Conservation (phyloP, 805 yeast genomes). For the Clavispora vitiphila region DNA sequence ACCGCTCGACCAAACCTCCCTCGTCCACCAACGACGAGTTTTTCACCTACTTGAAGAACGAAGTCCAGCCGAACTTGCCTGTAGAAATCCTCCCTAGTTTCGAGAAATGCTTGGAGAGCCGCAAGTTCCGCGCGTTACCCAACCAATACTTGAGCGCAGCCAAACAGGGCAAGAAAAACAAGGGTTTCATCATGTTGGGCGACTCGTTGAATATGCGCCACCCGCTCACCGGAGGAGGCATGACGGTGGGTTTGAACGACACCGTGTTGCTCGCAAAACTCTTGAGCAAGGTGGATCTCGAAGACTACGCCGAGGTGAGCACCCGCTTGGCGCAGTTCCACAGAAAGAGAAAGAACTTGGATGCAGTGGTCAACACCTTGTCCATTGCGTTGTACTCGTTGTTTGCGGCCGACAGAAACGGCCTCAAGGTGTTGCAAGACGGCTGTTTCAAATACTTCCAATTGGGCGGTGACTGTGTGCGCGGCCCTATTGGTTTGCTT, state of each 20-base stretch:
- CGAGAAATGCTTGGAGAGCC: conserved; percentile 48
- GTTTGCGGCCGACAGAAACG: conserved; percentile 77
- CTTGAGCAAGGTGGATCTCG: conserved; percentile 51
- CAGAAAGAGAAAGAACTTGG: conserved; percentile 68
- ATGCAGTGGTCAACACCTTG: conserved; percentile 81
- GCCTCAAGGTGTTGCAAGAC: conserved; percentile 64
- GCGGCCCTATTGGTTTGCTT: conserved; percentile 76
- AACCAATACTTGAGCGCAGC: conserved; percentile 84
- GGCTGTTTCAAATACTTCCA: conserved; percentile 89
- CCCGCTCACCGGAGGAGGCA: conserved; percentile 98
- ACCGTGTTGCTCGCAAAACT: conserved; percentile 63
- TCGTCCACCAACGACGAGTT: conserved; percentile 52
- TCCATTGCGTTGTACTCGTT: conserved; percentile 86
- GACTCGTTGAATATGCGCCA: conserved; percentile 97
- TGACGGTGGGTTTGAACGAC: conserved; percentile 95
- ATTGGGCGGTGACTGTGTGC: conserved; percentile 75
- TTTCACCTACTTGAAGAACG: conserved; percentile 50
- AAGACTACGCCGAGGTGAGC: conserved; percentile 52
- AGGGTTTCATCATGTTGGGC: conserved; percentile 80
- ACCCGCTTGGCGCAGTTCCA: conserved; percentile 65
- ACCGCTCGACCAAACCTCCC: conserved; percentile 70
- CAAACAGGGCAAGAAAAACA: conserved; percentile 46
- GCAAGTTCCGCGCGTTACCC: conserved; percentile 81
- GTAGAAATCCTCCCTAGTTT: conserved; percentile 61
- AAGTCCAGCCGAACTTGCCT: conserved; percentile 71